phyloP scores from a whole-genome alignment of 2,329 filamentous ascomycete genomes.

The Arthrinium phaeospermum region DNA sequence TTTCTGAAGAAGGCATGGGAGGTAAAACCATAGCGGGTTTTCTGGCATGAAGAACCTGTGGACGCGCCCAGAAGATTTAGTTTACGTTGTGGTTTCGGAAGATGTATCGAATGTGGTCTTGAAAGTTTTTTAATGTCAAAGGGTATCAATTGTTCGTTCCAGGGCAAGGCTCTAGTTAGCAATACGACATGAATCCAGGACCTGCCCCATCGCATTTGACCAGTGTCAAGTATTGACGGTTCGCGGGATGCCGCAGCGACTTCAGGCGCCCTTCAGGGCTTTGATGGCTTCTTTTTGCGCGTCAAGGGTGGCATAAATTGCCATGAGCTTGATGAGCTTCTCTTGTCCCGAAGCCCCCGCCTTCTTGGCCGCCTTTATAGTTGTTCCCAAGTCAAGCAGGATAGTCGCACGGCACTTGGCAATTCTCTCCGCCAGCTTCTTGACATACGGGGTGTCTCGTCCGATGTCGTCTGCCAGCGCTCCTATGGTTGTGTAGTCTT shows the following conservation, averaged over 20 bases:
- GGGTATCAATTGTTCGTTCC: not conserved
- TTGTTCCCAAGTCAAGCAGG: constrained; percentile 59
- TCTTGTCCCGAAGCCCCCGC: constrained; percentile 49
- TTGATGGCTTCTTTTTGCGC: constrained; percentile 60
- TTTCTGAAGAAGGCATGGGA: constrained; percentile 45
- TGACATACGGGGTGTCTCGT: constrained; percentile 54
- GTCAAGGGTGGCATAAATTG: constrained; percentile 58
- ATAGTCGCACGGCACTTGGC: constrained; percentile 61
- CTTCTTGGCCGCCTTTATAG: constrained; percentile 49
- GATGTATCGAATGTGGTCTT: not conserved
- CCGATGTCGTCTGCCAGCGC: constrained; percentile 51
- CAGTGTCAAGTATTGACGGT: not conserved
- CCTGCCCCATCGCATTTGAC: not conserved
- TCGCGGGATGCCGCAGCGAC: not conserved
- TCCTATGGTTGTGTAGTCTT: constrained; percentile 50
- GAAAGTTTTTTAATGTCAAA: not conserved
- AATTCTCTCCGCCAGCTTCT: constrained; percentile 59
- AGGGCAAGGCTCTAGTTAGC: not conserved
- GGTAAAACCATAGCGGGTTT: constrained; percentile 38
- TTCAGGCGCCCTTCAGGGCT: constrained; percentile 48
- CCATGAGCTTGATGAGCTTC: constrained; percentile 57
- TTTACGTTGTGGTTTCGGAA: not conserved
- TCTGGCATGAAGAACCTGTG: not conserved
- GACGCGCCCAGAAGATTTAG: no score
- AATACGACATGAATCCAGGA: not conserved